Conservation (phyloP, 331 rosid species). For the Rhamnella rubrinervis region DNA sequence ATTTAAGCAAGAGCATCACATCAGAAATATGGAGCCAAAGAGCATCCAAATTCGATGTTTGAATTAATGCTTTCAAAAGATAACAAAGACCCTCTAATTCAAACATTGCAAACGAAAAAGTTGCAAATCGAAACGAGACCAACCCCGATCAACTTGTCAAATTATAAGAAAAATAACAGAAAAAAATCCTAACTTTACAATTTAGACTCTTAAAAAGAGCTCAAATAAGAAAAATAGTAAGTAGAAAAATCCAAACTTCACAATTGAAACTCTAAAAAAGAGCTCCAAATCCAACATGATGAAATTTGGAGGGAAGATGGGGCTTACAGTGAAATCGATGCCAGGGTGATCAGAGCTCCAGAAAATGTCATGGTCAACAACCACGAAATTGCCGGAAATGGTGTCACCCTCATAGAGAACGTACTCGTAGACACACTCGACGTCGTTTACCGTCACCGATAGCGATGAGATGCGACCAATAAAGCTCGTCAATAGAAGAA, state of each 20-base stretch:
- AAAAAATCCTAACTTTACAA: not conserved
- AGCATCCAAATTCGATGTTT: not conserved
- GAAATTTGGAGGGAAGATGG: not conserved
- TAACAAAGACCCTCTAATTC: not conserved
- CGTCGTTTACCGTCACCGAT: slow-evolving; percentile 79
- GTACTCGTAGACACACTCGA: slow-evolving; percentile 87
- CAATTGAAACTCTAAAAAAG: not conserved
- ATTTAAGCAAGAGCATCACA: not conserved
- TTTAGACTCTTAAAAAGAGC: not conserved
- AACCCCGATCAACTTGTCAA: slow-evolving; percentile 4
- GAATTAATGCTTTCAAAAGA: not conserved
- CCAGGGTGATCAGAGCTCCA: slow-evolving; percentile 98
- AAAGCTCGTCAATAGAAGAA: slow-evolving; percentile 50
- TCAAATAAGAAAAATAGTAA: not conserved
- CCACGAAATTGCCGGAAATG: slow-evolving; percentile 86
- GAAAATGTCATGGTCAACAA: slow-evolving; percentile 92
- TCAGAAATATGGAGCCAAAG: not conserved
- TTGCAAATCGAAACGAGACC: not conserved
- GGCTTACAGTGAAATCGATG: slow-evolving; percentile 69
- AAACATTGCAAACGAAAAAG: not conserved
- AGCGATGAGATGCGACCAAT: slow-evolving; percentile 57
- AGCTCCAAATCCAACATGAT: not conserved
- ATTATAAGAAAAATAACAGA: not conserved
- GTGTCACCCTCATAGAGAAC: slow-evolving; percentile 85
- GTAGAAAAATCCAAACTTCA: not conserved